Percentiles rank a stretch among this genome's conserved stretches.
Evolutionary conservation across 2,329 filamentous ascomycete species (phyloP).

Genomic region (Penicillium sp.): DNA sequence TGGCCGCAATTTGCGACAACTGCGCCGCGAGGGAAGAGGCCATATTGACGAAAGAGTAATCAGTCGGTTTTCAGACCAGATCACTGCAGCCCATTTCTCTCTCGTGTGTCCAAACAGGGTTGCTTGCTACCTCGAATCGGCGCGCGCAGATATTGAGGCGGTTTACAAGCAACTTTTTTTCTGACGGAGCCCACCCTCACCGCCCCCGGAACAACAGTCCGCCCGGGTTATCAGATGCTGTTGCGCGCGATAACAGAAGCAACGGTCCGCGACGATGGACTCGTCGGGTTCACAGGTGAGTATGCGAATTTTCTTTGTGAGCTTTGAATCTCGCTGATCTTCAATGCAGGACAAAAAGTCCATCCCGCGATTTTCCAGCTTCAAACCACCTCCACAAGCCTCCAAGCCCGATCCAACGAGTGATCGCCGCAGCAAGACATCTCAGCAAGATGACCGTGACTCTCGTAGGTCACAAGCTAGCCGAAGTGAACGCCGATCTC

Average conservation of each 20-base stretch:
- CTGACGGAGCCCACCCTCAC: conserved; percentile 12
- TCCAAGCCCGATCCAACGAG: conserved; percentile 21
- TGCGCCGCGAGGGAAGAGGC: conserved; percentile 86
- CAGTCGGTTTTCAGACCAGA: conserved; percentile 12
- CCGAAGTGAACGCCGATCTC: conserved; percentile 23
- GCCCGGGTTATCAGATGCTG: conserved; percentile 22
- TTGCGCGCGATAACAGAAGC: conserved; percentile 8
- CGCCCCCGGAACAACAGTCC: conserved; percentile 23
- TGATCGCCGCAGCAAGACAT: conserved; percentile 19
- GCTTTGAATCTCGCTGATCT: conserved; percentile 1
- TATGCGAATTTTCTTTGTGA: not conserved
- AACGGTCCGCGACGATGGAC: conserved; percentile 35
- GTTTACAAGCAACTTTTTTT: conserved; percentile 33
- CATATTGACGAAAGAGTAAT: conserved; percentile 52
- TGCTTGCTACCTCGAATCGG: not conserved
- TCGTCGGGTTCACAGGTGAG: conserved; percentile 35
- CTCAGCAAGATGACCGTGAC: conserved; percentile 21
- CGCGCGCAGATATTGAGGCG: conserved; percentile 10
- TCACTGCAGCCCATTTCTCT: conserved; percentile 12
- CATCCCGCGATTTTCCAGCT: conserved; percentile 73
- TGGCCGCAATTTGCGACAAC: conserved; percentile 85
- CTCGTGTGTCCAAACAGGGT: not conserved
- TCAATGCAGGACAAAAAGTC: conserved; percentile 34
- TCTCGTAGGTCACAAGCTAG: conserved; percentile 21
- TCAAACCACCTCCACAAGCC: conserved; percentile 54